Evolutionary conservation across 1,139 yeast genomes (phyloP).

Genomic region (Yamadazyma sp.): DNA sequence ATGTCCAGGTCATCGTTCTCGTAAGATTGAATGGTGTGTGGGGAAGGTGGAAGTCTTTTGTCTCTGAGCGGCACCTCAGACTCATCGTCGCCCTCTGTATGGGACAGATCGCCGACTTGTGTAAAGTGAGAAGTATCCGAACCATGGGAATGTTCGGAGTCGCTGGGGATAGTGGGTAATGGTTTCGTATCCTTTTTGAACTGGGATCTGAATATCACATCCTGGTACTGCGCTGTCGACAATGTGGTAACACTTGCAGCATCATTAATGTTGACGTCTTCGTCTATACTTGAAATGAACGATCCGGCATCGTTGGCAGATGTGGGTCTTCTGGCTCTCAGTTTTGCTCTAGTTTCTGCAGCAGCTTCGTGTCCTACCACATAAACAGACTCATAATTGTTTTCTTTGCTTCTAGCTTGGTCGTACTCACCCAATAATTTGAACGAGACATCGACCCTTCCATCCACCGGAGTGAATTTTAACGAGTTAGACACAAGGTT

Average conservation of each 20-base stretch:
- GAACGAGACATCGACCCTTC: constrained; percentile 69
- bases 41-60: neutral
- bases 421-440: constrained; percentile 74
- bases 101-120: neutral
- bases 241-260: constrained; percentile 43
- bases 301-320: constrained; percentile 4
- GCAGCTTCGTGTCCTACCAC: constrained; percentile 14
- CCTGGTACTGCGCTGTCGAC: constrained; percentile 56
- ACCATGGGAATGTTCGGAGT: neutral
- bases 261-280: constrained; percentile 24
- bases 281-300: constrained; percentile 1
- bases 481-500: constrained; percentile 84
- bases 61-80: constrained; percentile 3
- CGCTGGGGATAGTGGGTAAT: constrained; percentile 25
- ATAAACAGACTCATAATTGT: constrained; percentile 30
- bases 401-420: constrained; percentile 34
- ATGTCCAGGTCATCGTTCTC: neutral
- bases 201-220: constrained; percentile 52
- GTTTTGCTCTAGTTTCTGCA: constrained; percentile 4
- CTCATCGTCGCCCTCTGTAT: constrained; percentile 1
- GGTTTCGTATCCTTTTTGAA: constrained; percentile 28
- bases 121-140: constrained; percentile 4
- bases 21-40: neutral
- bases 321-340: neutral
- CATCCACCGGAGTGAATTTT: constrained; percentile 87